These are phyloP conservation scores for Simplicillium aogashimaense DNA, from an alignment of 2,329 filamentous ascomycete genomes.

Conservation along the genomic window DNA sequence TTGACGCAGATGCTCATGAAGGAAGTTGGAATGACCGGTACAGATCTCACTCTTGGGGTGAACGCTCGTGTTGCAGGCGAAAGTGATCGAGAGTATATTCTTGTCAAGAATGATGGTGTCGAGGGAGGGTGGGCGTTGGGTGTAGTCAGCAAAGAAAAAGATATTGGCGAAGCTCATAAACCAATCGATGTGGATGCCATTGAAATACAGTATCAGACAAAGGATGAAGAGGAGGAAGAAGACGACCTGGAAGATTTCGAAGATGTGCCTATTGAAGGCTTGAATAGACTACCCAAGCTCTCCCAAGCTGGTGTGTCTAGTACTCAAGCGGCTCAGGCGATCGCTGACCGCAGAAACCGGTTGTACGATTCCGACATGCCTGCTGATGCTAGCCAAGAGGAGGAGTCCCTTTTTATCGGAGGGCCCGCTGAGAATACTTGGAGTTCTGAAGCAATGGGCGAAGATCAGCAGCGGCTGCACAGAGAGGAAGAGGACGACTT, in stretches of 20 bases:
- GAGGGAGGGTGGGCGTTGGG: constrained; percentile 95
- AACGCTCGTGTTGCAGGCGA: constrained; percentile 69
- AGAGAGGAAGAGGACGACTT: constrained; percentile 51
- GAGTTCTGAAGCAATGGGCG: constrained; percentile 12
- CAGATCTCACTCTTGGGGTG: constrained; percentile 58
- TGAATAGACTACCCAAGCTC: constrained; percentile 70
- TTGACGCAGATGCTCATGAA: constrained; percentile 92
- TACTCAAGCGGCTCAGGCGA: constrained; percentile 15
- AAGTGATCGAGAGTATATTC: constrained; percentile 83
- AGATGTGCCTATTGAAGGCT: constrained; percentile 81
- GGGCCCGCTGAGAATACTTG: constrained; percentile 15
- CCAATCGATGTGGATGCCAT: constrained; percentile 83
- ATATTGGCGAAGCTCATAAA: constrained; percentile 69
- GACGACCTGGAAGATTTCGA: constrained; percentile 72
- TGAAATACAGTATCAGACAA: constrained; percentile 44
- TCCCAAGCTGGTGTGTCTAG: constrained; percentile 9
- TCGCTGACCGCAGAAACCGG: constrained; percentile 15
- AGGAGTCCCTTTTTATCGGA: constrained; percentile 39
- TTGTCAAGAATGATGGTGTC: constrained; percentile 90
- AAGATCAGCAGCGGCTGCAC: constrained; percentile 25
- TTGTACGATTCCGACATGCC: constrained; percentile 13
- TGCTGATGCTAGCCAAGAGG: constrained; percentile 15
- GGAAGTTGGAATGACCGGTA: constrained; percentile 78
- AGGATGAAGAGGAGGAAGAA: constrained; percentile 52
- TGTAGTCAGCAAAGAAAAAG: constrained; percentile 78